Percentiles rank a stretch among this genome's conserved stretches.
Evolutionary conservation across 75 land plant species (phyloP).

Genomic region (Ceratopteris richardii): DNA sequence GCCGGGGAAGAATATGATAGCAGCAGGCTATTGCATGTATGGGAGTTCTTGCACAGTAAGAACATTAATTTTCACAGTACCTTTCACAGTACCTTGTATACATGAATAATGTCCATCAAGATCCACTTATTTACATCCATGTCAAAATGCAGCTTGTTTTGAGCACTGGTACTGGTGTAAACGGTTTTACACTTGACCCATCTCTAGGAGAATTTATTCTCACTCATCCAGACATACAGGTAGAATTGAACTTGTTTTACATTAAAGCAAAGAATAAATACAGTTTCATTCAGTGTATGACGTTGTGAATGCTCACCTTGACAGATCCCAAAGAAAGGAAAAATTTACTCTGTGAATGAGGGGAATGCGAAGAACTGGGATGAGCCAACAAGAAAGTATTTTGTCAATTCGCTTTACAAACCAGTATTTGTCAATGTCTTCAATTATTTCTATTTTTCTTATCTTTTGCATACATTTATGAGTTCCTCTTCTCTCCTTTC

Average conservation of each 20-base stretch:
- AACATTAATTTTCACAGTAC: neutral
- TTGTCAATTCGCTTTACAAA: neutral
- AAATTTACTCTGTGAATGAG: constrained; percentile 97
- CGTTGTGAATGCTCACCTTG: neutral
- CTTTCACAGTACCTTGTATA: too few species aligned
- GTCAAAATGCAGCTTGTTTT: constrained; percentile 68
- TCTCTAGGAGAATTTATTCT: constrained; percentile 97
- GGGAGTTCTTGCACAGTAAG: constrained; percentile 99
- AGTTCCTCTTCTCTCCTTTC: too few species aligned
- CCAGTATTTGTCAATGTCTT: too few species aligned
- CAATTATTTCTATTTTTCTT: too few species aligned
- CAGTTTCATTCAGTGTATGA: neutral
- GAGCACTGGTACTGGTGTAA: constrained; percentile 84
- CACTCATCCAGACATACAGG: constrained; percentile 94
- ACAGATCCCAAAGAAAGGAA: constrained; percentile 96
- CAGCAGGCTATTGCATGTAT: constrained; percentile 99
- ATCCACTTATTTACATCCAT: too few species aligned
- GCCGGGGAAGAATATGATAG: constrained; percentile 86
- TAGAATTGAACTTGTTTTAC: constrained; percentile 9
- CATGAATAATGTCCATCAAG: too few species aligned
- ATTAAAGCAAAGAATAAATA: too few species aligned
- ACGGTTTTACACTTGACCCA: constrained; percentile 97
- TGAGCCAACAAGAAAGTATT: constrained; percentile 75
- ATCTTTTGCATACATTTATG: too few species aligned
- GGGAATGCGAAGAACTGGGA: constrained; percentile 99